Evolutionary conservation across 495 filamentous ascomycete species (phyloP).

Genomic region (Beverwykella pulmonaria): DNA sequence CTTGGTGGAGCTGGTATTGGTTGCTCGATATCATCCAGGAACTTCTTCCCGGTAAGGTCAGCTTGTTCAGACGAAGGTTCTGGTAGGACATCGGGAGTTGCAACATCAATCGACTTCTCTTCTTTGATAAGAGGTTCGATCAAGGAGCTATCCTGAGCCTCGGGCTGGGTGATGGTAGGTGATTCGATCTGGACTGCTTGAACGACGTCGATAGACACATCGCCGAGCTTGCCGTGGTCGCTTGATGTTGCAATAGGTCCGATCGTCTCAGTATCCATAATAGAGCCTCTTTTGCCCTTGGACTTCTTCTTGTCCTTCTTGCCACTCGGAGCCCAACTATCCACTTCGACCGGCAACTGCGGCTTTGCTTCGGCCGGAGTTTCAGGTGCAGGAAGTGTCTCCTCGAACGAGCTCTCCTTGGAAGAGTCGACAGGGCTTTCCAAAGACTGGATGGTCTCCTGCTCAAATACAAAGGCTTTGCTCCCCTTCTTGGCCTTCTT

Average conservation of each 20-base stretch:
- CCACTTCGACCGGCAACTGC: too few relatives aligned
- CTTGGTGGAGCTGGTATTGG: not conserved
- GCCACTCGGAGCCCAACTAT: slow-evolving; percentile 1
- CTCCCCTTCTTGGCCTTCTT: slow-evolving; percentile 31
- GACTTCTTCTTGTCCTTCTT: slow-evolving; percentile 38
- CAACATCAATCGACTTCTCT: not conserved
- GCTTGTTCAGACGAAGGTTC: not conserved
- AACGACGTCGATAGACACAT: not conserved
- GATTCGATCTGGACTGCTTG: not conserved
- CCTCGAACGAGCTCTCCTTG: not conserved
- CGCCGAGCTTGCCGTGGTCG: not conserved
- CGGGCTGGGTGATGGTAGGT: not conserved
- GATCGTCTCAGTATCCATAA: not conserved
- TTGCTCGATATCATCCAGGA: not conserved
- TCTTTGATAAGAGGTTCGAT: not conserved
- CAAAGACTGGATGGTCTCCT: not conserved
- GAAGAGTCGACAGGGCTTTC: not conserved
- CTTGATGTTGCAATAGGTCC: not conserved
- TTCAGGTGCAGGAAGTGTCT: not conserved
- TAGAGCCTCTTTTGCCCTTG: not conserved
- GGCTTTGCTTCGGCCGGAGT: too few relatives aligned
- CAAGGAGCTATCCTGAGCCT: not conserved
- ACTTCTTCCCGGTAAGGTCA: not conserved
- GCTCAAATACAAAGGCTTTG: slow-evolving; percentile 2
- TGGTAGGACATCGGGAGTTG: not conserved